Base-by-base conservation (phyloP, 2,329 filamentous ascomycete species). In the Ambrosiella cleistominuta region DNA sequence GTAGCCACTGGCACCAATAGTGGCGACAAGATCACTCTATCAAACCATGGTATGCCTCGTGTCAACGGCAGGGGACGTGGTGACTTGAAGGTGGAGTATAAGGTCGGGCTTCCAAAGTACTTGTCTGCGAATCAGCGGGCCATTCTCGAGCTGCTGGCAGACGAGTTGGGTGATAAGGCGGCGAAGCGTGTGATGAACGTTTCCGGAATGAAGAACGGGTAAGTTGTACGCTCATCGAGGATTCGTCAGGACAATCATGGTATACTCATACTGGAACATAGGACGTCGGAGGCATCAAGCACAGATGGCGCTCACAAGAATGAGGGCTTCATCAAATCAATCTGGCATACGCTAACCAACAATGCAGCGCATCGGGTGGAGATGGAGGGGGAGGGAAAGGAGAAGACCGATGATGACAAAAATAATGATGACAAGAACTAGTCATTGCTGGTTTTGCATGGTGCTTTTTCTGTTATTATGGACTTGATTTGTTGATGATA, bases 141-240 rank as follows among this genome's bases (percentile, higher is more conserved):
- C 0, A 86, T 98, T 60, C 73, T 95, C 50, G 93, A 98, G 73
- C 91, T 97, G 81, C 80, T 98, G 63, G 93, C 93, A 6, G 90
- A 98, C 65, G 93, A 98, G 73, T 85, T 98, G 82, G 84, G 80
- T 44, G 93, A 98, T 70, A 89, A 90, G 74, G 88, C 81, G 36
- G 93, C 93, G 39, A 93, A 88, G 73, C 79, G 93, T 51, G 81
- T 95, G 59, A 97, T 98, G 89, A 91, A 94, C 66, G 74, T 95
- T 66, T 51, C 45, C 12, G 12, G 13, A 17, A 11, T 19, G 11
- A 15, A n/a, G 47, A 51, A 51, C 27, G 47, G 47, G 47, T 51
- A 51, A 51, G 47, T 51, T 7, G 35, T 51, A 27, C 6, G 17
- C 3, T 19, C 2, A 49, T n/a, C 17, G 3, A n/a, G 12, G 2